phyloP scores from a whole-genome alignment of 169 alveolate species.

The Blepharisma undulans region DNA sequence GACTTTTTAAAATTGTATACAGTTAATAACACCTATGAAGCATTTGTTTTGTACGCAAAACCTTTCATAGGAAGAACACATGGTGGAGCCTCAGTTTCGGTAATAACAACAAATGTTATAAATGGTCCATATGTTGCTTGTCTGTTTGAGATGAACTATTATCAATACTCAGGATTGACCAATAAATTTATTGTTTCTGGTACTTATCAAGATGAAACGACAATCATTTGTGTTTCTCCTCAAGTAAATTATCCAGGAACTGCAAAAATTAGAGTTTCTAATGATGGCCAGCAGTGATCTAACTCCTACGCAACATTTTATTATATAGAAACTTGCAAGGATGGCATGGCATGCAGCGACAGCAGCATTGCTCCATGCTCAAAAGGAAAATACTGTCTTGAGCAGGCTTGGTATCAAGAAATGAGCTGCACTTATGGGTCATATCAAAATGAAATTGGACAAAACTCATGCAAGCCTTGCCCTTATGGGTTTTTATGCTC shows the following conservation, averaged over 20 bases:
- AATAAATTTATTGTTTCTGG: not conserved
- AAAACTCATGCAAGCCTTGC: slow-evolving; percentile 10
- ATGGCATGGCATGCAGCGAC: not conserved
- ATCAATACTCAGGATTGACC: not conserved
- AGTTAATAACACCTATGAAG: not conserved
- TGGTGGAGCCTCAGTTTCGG: not conserved
- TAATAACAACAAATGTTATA: not conserved
- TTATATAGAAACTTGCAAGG: not conserved
- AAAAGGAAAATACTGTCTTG: not conserved
- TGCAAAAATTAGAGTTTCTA: not conserved
- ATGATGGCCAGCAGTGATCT: slow-evolving; percentile 16
- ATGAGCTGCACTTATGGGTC: slow-evolving; percentile 4
- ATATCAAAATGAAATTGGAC: not conserved
- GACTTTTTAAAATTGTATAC: not conserved
- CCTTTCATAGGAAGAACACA: not conserved
- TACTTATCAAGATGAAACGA: not conserved
- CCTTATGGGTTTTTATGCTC: not conserved
- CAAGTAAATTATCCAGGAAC: not conserved
- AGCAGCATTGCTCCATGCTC: slow-evolving; percentile 2
- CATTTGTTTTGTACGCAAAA: not conserved
- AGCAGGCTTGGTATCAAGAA: not conserved
- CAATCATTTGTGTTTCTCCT: not conserved
- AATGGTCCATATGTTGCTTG: not conserved
- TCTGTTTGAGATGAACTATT: not conserved
- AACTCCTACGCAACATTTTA: not conserved